These are phyloP conservation scores for Hemerocallis citrina DNA, from an alignment of 106 monocot species.

Conservation along the genomic window DNA sequence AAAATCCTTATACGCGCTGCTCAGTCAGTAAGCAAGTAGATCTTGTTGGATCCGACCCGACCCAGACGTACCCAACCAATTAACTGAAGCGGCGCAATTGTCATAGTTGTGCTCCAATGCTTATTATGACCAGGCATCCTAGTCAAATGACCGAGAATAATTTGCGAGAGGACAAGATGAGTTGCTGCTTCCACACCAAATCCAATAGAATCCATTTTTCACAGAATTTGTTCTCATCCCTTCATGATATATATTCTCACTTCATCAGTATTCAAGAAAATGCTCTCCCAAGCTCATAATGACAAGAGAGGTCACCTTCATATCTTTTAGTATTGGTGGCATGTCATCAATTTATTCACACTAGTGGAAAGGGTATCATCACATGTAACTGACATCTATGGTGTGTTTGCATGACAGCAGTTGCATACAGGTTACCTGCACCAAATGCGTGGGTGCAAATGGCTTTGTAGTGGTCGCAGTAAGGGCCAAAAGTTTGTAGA, in stretches of 20 bases:
- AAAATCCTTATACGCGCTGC: too few relatives aligned
- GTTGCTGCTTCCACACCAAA: background rate
- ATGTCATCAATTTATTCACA: background rate
- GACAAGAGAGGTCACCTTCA: background rate
- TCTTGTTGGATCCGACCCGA: too few relatives aligned
- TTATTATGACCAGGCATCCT: background rate
- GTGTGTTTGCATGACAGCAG: background rate
- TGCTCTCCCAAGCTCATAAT: constrained; percentile 4
- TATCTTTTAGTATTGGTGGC: background rate
- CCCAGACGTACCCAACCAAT: too few relatives aligned
- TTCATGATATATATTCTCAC: background rate
- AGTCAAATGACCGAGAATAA: constrained; percentile 1
- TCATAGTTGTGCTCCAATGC: background rate
- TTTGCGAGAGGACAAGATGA: background rate
- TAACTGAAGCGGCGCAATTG: background rate
- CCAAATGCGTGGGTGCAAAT: background rate
- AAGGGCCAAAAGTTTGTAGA: background rate
- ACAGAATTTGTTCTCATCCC: background rate
- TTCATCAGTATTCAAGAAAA: background rate
- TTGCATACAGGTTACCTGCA: background rate
- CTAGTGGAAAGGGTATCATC: background rate
- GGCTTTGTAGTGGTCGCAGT: background rate
- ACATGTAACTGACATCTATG: too few relatives aligned
- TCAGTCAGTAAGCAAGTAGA: too few relatives aligned
- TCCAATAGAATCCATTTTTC: background rate